phyloP scores from a whole-genome alignment of 176 grass and related monocot species.

The barley (Hordeum vulgare) region DNA sequence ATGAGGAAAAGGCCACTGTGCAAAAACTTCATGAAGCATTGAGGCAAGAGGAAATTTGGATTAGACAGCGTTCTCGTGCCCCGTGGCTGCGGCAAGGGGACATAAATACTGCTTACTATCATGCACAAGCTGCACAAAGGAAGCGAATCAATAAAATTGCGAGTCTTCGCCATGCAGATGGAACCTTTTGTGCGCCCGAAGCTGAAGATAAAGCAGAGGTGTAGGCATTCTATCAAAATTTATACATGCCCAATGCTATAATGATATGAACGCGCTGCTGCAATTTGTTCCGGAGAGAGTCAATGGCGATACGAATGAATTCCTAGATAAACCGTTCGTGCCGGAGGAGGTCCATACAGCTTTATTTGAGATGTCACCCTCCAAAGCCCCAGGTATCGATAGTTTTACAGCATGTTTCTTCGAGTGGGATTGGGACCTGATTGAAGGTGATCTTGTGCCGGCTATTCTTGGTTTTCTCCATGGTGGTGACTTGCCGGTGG shows the following conservation, averaged over 20 bases:
- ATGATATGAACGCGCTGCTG: background rate
- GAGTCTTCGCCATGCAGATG: background rate
- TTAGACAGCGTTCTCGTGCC: background rate
- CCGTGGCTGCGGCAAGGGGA: background rate
- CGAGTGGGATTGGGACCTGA: background rate
- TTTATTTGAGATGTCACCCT: background rate
- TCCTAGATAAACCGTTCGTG: background rate
- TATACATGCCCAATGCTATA: background rate
- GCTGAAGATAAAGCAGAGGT: background rate
- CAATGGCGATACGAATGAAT: background rate
- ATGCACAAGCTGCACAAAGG: background rate
- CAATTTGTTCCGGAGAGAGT: background rate
- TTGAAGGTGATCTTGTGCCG: background rate
- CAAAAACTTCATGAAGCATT: background rate
- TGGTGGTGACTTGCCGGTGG: background rate
- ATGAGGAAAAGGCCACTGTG: background rate
- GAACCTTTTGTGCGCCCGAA: background rate
- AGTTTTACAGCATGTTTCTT: background rate
- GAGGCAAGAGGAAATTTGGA: background rate
- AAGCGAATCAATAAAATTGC: background rate
- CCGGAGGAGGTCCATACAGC: background rate
- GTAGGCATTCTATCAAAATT: background rate
- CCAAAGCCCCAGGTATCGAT: background rate
- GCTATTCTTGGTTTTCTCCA: background rate
- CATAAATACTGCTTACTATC: background rate